Percentiles rank a stretch among this genome's conserved stretches.
phyloP scores from a whole-genome alignment of 768 basidiomycete species.

The Favolaschia claudopus region DNA sequence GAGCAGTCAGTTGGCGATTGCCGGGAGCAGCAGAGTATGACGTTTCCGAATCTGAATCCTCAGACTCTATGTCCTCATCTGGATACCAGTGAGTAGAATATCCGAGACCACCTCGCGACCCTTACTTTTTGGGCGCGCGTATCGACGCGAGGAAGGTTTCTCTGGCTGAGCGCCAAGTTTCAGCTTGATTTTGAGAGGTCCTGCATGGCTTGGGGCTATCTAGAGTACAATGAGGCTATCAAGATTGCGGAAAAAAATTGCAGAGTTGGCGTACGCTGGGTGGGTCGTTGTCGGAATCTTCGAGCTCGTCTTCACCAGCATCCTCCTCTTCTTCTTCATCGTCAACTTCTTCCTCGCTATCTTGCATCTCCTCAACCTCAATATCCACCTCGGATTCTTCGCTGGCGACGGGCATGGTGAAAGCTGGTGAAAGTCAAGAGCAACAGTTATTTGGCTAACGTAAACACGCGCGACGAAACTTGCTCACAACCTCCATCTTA shows the following conservation, averaged over 20 bases:
- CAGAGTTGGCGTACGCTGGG: not conserved
- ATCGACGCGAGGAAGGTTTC: not conserved
- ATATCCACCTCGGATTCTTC: conserved; percentile 27
- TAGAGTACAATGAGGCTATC: not conserved
- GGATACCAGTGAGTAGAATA: not conserved
- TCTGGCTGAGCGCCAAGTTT: conserved; percentile 18
- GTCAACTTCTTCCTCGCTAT: conserved; percentile 9
- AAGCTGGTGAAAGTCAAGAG: too few species aligned
- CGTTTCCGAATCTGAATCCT: conserved; percentile 39
- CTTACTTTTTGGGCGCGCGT: conserved; percentile 9
- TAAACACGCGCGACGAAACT: not conserved
- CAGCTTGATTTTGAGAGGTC: conserved; percentile 22
- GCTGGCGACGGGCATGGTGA: not conserved
- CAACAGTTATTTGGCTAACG: not conserved
- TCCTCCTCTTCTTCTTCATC: conserved; percentile 10
- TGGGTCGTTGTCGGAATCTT: conserved; percentile 16
- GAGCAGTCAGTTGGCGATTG: conserved; percentile 41
- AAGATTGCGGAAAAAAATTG: not conserved
- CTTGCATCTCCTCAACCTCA: conserved; percentile 14
- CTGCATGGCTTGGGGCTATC: not conserved
- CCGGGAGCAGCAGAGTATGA: conserved; percentile 12
- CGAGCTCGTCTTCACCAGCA: conserved; percentile 22
- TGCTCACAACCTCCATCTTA: too few species aligned
- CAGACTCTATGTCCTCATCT: conserved; percentile 49
- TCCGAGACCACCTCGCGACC: too few species aligned